phyloP scores from a whole-genome alignment of 2,329 filamentous ascomycete genomes.

The Ophiocordyceps camponoti-rufipedis region DNA sequence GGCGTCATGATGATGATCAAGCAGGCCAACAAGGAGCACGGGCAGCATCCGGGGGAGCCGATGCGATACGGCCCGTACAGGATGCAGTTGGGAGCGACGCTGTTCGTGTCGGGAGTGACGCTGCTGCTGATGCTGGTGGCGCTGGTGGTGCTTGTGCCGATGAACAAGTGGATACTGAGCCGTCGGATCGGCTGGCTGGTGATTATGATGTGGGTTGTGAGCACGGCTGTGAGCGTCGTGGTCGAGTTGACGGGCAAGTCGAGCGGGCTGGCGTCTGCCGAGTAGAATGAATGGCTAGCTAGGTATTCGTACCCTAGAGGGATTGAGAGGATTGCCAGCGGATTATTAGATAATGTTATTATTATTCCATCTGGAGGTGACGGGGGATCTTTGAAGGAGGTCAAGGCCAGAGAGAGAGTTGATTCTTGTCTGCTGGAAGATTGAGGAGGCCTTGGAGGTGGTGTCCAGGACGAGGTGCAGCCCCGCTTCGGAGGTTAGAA shows the following conservation, averaged over 20 bases:
- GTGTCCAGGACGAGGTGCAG: no score
- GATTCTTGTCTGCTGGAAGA: neutral
- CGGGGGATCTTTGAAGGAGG: neutral
- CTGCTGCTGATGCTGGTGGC: conserved; percentile 64
- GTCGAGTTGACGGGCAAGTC: conserved; percentile 52
- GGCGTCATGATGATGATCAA: conserved; percentile 75
- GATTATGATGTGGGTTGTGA: conserved; percentile 63
- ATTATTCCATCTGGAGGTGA: no score
- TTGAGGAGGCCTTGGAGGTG: no score
- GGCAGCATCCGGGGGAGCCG: conserved; percentile 46
- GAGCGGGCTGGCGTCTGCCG: conserved; percentile 8
- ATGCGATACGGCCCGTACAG: conserved; percentile 59
- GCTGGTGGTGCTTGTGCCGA: conserved; percentile 62
- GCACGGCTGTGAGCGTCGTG: conserved; percentile 64
- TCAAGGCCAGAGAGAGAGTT: neutral
- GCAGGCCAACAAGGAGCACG: conserved; percentile 44
- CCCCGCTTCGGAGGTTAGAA: no score
- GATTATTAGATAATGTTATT: neutral
- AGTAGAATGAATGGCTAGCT: no score
- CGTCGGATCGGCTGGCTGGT: conserved; percentile 65
- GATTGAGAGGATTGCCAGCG: neutral
- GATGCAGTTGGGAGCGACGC: conserved; percentile 66
- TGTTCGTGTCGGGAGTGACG: conserved; percentile 73
- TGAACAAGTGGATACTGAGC: conserved; percentile 76
- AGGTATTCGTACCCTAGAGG: neutral